These are phyloP conservation scores for Chlorociboria aeruginascens DNA, from an alignment of 495 filamentous ascomycete genomes.

Conservation along the genomic window DNA sequence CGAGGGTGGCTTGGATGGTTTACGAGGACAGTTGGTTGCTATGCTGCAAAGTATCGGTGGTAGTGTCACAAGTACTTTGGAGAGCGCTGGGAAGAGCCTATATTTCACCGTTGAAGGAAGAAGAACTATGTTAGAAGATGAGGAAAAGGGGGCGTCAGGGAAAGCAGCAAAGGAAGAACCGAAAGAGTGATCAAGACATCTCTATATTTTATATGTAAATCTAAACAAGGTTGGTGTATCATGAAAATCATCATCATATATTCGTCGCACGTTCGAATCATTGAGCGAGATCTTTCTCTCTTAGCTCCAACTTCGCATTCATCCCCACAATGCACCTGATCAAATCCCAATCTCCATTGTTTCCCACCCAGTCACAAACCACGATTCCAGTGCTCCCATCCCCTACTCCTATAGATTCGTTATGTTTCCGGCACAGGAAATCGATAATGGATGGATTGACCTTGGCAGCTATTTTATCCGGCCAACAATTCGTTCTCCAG, in stretches of 20 bases:
- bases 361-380: constrained; percentile 87
- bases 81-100: constrained; percentile 63
- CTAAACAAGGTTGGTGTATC: constrained; percentile 7
- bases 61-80: constrained; percentile 58
- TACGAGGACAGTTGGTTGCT: constrained; percentile 68
- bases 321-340: constrained; percentile 81
- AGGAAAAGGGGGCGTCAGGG: constrained; percentile 29
- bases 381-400: constrained; percentile 86
- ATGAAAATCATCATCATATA: constrained; percentile 1
- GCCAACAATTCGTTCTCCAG: constrained; percentile 85
- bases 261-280: not conserved
- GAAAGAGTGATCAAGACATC: constrained; percentile 12
- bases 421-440: constrained; percentile 62
- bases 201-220: constrained; percentile 18
- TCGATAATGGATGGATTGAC: constrained; percentile 82
- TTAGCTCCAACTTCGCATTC: constrained; percentile 64
- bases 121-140: constrained; percentile 68
- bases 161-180: constrained; percentile 24
- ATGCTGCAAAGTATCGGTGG: constrained; percentile 67
- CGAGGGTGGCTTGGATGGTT: constrained; percentile 65
- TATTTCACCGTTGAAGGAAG: constrained; percentile 79
- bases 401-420: constrained; percentile 31
- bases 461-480: constrained; percentile 83
- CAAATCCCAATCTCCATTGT: constrained; percentile 86
- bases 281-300: constrained; percentile 14